Conservation (phyloP, 2,329 filamentous ascomycete species). For the Trichoderma simmonsii region DNA sequence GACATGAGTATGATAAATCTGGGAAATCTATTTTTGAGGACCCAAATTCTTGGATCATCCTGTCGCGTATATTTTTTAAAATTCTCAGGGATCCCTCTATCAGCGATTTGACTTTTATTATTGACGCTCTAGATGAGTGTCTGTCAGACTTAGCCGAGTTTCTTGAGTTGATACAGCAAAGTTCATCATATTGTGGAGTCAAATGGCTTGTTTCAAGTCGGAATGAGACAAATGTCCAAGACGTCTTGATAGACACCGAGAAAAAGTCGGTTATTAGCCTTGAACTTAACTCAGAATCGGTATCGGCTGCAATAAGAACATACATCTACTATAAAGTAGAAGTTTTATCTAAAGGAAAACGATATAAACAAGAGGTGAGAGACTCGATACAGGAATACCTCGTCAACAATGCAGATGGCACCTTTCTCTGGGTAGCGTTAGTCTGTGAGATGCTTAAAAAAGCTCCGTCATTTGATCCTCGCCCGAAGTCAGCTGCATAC, state of each 20-base stretch:
- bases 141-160: background rate
- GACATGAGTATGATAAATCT: background rate
- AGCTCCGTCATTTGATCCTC: background rate
- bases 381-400: background rate
- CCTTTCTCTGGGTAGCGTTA: background rate
- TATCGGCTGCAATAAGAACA: background rate
- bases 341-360: background rate
- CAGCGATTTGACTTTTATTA: background rate
- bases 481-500: background rate
- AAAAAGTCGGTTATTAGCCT: background rate
- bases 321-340: background rate
- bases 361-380: accelerated
- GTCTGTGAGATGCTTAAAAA: background rate
- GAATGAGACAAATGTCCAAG: background rate
- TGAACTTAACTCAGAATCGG: background rate
- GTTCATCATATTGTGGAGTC: background rate
- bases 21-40: background rate
- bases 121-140: background rate
- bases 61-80: background rate
- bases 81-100: background rate
- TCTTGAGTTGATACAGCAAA: background rate
- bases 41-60: background rate
- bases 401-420: background rate
- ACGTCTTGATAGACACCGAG: background rate
- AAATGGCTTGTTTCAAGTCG: background rate